Evolutionary conservation across 495 filamentous ascomycete species (phyloP).

Genomic region (Aspergillus nanangensis): DNA sequence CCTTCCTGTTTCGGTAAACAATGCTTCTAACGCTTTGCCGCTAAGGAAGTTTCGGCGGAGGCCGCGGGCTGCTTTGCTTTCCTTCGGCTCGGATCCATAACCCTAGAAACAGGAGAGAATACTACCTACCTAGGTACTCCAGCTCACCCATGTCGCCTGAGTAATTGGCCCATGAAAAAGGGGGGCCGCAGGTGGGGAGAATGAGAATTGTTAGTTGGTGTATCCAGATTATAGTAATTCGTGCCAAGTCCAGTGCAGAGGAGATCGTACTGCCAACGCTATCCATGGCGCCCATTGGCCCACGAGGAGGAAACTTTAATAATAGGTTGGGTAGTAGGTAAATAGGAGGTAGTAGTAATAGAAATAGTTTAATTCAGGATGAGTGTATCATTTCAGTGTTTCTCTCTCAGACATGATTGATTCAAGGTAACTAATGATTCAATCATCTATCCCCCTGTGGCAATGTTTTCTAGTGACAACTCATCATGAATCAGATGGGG

Average conservation of each 20-base stretch:
- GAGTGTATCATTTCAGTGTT: too few species aligned
- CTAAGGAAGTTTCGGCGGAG: constrained; percentile 1
- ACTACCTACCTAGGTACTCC: background rate
- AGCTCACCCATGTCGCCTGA: background rate
- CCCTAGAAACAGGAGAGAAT: background rate
- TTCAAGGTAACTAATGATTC: background rate
- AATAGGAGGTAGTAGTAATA: too few species aligned
- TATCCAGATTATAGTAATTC: background rate
- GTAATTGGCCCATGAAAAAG: constrained; percentile 3
- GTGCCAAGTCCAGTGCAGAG: background rate
- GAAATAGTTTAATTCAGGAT: too few species aligned
- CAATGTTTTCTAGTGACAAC: background rate
- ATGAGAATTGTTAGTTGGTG: background rate
- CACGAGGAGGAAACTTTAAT: background rate
- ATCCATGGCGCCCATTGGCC: background rate
- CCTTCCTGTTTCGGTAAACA: background rate
- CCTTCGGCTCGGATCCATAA: too few species aligned
- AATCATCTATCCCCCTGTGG: background rate
- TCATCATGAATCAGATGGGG: background rate
- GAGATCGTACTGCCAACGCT: background rate
- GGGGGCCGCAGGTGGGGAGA: background rate
- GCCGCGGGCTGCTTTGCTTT: too few species aligned
- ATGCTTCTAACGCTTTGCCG: background rate
- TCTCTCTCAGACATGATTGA: background rate
- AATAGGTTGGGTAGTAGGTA: background rate